Percentiles rank a stretch among this genome's conserved stretches.
Evolutionary conservation across 2,329 filamentous ascomycete genomes (phyloP).

Genomic region (Talaromyces sp.): DNA sequence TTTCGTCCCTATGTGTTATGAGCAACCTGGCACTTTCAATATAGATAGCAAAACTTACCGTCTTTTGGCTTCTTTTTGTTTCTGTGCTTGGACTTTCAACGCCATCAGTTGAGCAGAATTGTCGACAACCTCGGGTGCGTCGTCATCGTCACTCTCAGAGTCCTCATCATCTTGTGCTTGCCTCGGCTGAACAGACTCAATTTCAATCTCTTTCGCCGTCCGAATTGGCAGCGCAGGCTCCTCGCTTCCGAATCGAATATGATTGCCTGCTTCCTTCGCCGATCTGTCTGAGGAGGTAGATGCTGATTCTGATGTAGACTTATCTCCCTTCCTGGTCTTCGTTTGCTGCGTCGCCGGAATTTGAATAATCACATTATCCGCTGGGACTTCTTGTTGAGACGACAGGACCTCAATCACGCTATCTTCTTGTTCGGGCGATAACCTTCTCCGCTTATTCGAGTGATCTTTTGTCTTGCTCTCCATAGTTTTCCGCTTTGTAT

Average conservation of each 20-base stretch:
- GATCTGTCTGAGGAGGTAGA: neutral
- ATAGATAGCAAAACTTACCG: conserved; percentile 27
- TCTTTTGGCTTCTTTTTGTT: conserved; percentile 36
- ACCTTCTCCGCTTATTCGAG: conserved; percentile 36
- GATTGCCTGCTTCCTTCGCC: conserved; percentile 16
- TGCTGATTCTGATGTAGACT: neutral
- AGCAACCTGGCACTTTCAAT: neutral
- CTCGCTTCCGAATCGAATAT: conserved; percentile 42
- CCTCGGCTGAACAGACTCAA: conserved; percentile 19
- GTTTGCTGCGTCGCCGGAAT: conserved; percentile 4
- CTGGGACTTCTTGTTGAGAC: conserved; percentile 9
- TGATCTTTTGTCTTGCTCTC: conserved; percentile 23
- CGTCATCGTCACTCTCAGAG: conserved; percentile 28
- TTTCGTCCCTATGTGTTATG: conserved; percentile 30
- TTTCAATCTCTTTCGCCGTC: conserved; percentile 22
- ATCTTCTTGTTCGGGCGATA: conserved; percentile 20
- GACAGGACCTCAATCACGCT: conserved; percentile 19
- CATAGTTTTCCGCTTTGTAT: conserved; percentile 35
- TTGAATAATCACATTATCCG: conserved; percentile 9
- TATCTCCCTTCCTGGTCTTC: neutral
- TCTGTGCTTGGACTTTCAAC: conserved; percentile 39
- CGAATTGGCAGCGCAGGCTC: conserved; percentile 31
- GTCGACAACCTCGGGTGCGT: conserved; percentile 42
- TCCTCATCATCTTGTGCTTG: conserved; percentile 6
- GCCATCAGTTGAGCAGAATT: conserved; percentile 39